phyloP scores from a whole-genome alignment of 2,329 filamentous ascomycete genomes.

The Scopulariopsis brevicaulis region DNA sequence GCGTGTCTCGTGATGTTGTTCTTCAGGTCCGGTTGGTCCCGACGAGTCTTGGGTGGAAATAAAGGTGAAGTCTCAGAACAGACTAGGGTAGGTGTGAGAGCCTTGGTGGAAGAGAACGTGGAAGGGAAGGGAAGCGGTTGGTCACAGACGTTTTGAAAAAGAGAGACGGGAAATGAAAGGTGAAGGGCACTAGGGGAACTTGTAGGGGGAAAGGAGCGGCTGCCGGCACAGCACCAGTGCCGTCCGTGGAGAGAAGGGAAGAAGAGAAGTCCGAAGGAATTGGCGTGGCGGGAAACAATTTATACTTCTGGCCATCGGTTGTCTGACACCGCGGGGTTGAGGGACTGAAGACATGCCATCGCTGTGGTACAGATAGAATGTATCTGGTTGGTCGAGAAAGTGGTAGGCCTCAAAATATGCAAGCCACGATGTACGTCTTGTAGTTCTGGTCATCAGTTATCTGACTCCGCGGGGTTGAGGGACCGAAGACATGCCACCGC shows the following conservation, averaged over 20 bases:
- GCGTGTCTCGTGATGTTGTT: neutral
- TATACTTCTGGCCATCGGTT: neutral
- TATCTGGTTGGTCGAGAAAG: neutral
- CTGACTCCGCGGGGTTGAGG: neutral
- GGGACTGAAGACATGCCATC: neutral
- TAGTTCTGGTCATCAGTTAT: neutral
- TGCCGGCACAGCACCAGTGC: neutral
- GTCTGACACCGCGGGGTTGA: neutral
- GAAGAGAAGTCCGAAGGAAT: neutral
- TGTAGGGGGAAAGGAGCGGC: neutral
- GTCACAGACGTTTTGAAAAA: neutral
- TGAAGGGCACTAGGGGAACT: neutral
- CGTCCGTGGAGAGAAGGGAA: neutral
- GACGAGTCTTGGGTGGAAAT: neutral
- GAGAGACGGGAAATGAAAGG: neutral
- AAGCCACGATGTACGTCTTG: neutral
- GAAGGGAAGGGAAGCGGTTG: neutral
- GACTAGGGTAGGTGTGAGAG: neutral
- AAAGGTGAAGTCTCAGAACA: neutral
- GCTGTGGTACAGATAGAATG: neutral
- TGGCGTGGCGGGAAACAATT: neutral
- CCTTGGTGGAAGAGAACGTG: neutral
- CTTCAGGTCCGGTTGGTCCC: neutral
- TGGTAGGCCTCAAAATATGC: slow-evolving; percentile 9
- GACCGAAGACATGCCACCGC: neutral